Evolutionary conservation across 2,329 filamentous ascomycete species (phyloP).

Genomic region (Tolypocladium tropicale): DNA sequence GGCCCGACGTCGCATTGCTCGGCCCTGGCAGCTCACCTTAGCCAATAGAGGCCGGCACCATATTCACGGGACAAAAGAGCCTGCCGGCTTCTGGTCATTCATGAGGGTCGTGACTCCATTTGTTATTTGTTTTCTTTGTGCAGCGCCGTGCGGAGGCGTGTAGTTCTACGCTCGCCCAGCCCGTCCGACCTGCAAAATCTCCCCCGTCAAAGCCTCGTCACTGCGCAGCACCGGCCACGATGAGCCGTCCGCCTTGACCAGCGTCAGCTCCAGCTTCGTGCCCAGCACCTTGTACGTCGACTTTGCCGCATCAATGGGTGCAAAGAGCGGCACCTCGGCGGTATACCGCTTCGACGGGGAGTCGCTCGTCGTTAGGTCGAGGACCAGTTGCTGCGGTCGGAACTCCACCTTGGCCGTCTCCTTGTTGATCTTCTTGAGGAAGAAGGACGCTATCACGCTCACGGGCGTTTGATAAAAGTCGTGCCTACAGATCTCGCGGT

Average conservation of each 20-base stretch:
- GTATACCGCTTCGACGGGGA: slow-evolving; percentile 67
- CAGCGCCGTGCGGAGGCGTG: not conserved
- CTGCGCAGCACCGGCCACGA: slow-evolving; percentile 81
- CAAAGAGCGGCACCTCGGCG: slow-evolving; percentile 65
- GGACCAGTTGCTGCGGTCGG: slow-evolving; percentile 46
- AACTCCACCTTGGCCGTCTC: slow-evolving; percentile 65
- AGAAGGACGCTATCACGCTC: slow-evolving; percentile 81
- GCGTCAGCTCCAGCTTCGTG: slow-evolving; percentile 75
- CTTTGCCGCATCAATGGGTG: slow-evolving; percentile 62
- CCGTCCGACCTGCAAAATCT: slow-evolving; percentile 83
- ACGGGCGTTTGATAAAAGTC: slow-evolving; percentile 93
- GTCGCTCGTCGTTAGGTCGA: slow-evolving; percentile 83
- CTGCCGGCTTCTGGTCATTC: not conserved
- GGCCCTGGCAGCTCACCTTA: not conserved
- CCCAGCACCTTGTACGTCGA: slow-evolving; percentile 74
- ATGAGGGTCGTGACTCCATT: not conserved
- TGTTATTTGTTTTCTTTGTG: not conserved
- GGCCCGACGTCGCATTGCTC: too few relatives aligned
- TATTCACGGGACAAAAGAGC: not conserved
- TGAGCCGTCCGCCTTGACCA: slow-evolving; percentile 61
- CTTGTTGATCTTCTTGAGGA: slow-evolving; percentile 95
- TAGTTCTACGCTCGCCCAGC: slow-evolving; percentile 40
- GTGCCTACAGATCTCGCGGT: slow-evolving; percentile 27
- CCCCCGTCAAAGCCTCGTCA: slow-evolving; percentile 57
- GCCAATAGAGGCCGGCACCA: not conserved